These are phyloP conservation scores for Leishmania turanica DNA, from an alignment of 208 protist species.

Conservation along the genomic window DNA sequence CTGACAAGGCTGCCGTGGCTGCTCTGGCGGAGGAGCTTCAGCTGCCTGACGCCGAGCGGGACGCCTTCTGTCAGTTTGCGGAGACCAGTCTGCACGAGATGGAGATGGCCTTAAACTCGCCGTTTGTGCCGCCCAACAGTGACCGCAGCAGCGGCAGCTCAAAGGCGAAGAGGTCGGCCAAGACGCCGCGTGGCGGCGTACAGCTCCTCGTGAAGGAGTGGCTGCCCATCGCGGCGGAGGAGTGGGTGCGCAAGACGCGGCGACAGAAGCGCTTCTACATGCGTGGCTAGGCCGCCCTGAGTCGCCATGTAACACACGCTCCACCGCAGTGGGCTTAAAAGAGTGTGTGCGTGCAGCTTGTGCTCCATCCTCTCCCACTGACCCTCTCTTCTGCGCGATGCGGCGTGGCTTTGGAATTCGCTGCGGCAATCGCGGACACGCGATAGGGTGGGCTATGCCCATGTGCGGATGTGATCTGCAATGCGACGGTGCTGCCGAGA, in stretches of 20 bases:
- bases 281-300: neutral
- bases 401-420: neutral
- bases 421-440: neutral
- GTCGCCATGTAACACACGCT: neutral
- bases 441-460: neutral
- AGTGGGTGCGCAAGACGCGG: conserved; percentile 65
- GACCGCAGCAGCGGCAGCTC: neutral
- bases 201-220: conserved; percentile 41
- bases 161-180: neutral
- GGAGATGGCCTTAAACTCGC: conserved; percentile 7
- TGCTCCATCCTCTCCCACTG: neutral
- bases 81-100: conserved; percentile 22
- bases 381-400: neutral
- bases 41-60: conserved; percentile 13
- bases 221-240: conserved; percentile 61
- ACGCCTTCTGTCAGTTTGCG: conserved; percentile 24
- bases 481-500: neutral
- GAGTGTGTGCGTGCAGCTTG: neutral
- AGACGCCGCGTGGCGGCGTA: neutral
- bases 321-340: neutral
- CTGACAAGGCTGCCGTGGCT: neutral
- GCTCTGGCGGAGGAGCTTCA: conserved; percentile 9
- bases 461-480: neutral
- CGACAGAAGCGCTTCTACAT: conserved; percentile 52
- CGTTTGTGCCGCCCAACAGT: neutral